Evolutionary conservation across 1,139 yeast species (phyloP).

Genomic region (Hansenula sp.): DNA sequence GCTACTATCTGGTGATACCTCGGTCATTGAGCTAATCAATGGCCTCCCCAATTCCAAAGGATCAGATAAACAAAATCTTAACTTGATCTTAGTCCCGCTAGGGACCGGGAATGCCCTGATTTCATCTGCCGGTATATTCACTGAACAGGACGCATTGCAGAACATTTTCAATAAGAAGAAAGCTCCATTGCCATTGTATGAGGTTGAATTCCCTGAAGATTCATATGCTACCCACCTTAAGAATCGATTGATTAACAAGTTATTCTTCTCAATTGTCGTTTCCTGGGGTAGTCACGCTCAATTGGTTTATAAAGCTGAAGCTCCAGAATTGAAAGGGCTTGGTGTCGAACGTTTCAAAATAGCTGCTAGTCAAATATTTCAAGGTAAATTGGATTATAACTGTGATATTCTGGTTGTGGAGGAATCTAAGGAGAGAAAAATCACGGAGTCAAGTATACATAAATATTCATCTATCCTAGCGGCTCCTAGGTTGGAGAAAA

Average conservation of each 20-base stretch:
- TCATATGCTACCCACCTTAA: constrained; percentile 22
- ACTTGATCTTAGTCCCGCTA: constrained; percentile 57
- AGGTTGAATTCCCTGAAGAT: constrained; percentile 49
- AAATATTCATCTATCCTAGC: constrained; percentile 69
- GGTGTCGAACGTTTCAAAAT: constrained; percentile 66
- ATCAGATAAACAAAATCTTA: constrained; percentile 21
- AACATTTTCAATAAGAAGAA: constrained; percentile 34
- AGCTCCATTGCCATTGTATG: constrained; percentile 50
- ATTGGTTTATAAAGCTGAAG: constrained; percentile 74
- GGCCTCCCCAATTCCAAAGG: constrained; percentile 27
- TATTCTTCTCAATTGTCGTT: constrained; percentile 60
- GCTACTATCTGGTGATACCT: constrained; percentile 83
- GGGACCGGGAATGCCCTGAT: constrained; percentile 90
- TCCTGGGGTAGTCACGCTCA: constrained; percentile 90
- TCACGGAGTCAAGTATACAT: constrained; percentile 37
- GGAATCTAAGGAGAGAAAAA: constrained; percentile 7
- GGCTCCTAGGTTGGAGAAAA: constrained; percentile 60
- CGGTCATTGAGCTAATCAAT: constrained; percentile 74
- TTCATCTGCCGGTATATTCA: constrained; percentile 49
- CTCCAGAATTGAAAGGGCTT: constrained; percentile 56
- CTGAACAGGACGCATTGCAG: constrained; percentile 38
- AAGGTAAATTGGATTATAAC: constrained; percentile 43
- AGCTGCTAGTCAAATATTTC: constrained; percentile 60
- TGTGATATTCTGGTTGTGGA: constrained; percentile 33
- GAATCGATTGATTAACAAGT: constrained; percentile 11